Evolutionary conservation across 192 early-diverging fungal genomes (phyloP).

Genomic region (Coemansia sp.): DNA sequence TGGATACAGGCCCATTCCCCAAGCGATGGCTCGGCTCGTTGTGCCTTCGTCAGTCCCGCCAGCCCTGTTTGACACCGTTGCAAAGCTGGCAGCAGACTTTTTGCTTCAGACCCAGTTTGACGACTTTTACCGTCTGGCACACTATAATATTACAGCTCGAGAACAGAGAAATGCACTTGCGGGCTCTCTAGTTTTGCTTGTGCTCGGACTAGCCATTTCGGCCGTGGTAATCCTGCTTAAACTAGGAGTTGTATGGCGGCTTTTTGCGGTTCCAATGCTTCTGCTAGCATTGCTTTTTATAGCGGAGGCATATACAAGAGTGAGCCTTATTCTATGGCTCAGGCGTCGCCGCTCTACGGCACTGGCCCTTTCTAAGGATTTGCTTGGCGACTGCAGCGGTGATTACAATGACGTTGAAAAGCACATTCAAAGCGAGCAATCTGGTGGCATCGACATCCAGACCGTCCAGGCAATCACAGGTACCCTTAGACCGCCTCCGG

Average conservation of each 20-base stretch:
- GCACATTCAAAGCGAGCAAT: constrained; percentile 3
- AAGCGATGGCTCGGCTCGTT: constrained; percentile 13
- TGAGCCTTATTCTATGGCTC: constrained; percentile 27
- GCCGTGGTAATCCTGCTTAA: constrained; percentile 1
- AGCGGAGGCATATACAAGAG: constrained; percentile 19
- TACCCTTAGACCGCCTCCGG: constrained; percentile 10
- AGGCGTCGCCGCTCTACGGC: constrained; percentile 18
- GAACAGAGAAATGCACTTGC: constrained; percentile 7
- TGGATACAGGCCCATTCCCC: constrained; percentile 27
- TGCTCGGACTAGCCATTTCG: constrained; percentile 9
- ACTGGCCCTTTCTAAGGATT: not conserved
- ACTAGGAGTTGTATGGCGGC: constrained; percentile 20
- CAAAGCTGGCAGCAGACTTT: constrained; percentile 25
- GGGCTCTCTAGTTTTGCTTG: constrained; percentile 7
- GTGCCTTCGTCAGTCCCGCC: constrained; percentile 24
- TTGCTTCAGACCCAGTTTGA: constrained; percentile 23
- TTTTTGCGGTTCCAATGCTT: constrained; percentile 14
- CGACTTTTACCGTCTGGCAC: constrained; percentile 23
- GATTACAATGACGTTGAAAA: not conserved
- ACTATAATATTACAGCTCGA: constrained; percentile 23
- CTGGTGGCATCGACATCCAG: not conserved
- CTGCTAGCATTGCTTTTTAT: constrained; percentile 1
- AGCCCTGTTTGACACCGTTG: constrained; percentile 38
- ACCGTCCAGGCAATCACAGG: constrained; percentile 19
- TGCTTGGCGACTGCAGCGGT: not conserved